These are phyloP conservation scores for Cercophora samala DNA, from an alignment of 495 filamentous ascomycete species.

Conservation along the genomic window DNA sequence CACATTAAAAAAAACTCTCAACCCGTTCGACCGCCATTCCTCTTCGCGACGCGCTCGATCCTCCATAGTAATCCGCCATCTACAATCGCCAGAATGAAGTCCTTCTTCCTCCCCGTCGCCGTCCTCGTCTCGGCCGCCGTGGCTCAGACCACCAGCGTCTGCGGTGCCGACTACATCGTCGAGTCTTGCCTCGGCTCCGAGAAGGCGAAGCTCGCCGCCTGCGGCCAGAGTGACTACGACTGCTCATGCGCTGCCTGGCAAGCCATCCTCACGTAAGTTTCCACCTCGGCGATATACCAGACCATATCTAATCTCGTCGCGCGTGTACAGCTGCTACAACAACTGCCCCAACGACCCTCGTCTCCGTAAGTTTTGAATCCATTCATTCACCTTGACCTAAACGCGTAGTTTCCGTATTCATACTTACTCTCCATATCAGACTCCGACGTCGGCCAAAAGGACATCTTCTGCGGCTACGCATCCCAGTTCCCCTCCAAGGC, in stretches of 20 bases:
- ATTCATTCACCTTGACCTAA: too few species aligned
- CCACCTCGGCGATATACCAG: not conserved
- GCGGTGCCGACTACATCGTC: constrained; percentile 45
- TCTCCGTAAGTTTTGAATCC: constrained; percentile 16
- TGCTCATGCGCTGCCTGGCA: constrained; percentile 40
- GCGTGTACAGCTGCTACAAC: constrained; percentile 41
- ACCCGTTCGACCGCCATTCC: constrained; percentile 16
- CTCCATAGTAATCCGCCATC: not conserved
- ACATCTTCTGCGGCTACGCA: constrained; percentile 43
- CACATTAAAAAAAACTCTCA: not conserved
- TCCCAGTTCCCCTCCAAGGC: constrained; percentile 34
- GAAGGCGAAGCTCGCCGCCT: constrained; percentile 37
- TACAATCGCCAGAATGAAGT: constrained; percentile 35
- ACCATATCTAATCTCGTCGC: not conserved
- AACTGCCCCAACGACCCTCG: constrained; percentile 48
- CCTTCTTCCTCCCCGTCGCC: constrained; percentile 31
- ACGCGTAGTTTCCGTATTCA: not conserved
- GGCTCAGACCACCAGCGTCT: constrained; percentile 30
- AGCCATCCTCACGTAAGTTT: constrained; percentile 39
- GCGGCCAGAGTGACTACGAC: constrained; percentile 36
- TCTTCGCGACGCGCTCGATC: not conserved
- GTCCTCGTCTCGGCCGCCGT: constrained; percentile 32
- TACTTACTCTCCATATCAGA: not conserved
- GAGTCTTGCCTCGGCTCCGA: constrained; percentile 42
- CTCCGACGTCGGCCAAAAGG: constrained; percentile 30